Percentiles rank a stretch among this genome's conserved stretches.
phyloP scores from a whole-genome alignment of 2,329 filamentous ascomycete genomes.

The Fusarium euwallaceae region DNA sequence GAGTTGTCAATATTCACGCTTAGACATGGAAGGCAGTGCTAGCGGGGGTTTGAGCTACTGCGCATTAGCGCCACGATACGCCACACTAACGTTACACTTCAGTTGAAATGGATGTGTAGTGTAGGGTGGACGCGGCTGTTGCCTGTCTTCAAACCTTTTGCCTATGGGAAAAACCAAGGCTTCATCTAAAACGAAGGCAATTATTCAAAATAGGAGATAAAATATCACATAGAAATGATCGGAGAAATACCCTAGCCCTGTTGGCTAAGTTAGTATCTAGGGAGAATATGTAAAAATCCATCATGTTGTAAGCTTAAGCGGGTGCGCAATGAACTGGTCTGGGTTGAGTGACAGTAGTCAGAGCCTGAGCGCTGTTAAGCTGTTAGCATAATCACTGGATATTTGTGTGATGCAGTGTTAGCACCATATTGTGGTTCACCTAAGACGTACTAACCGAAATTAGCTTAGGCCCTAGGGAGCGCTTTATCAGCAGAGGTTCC shows the following conservation, averaged over 20 bases:
- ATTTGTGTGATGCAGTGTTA: too few species aligned
- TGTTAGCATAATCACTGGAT: too few species aligned
- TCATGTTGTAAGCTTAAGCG: too few species aligned
- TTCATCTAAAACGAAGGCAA: background rate
- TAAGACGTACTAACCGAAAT: background rate
- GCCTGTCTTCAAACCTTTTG: background rate
- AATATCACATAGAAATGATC: fast-evolving
- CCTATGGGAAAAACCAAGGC: background rate
- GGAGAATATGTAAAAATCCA: too few species aligned
- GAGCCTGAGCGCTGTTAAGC: too few species aligned
- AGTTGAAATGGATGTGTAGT: background rate
- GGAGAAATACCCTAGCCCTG: too few species aligned
- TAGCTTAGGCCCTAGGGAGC: background rate
- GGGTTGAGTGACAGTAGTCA: too few species aligned
- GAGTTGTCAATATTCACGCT: background rate
- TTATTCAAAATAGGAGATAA: background rate
- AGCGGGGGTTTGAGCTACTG: background rate
- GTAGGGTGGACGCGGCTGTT: background rate
- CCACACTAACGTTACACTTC: too few species aligned
- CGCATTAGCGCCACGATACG: background rate
- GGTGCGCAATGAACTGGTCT: too few species aligned
- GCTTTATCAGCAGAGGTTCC: background rate
- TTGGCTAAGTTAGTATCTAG: too few species aligned
- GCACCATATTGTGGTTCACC: too few species aligned
- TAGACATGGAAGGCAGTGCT: too few species aligned